These are phyloP conservation scores for Coniochaeta sp. DNA, from an alignment of 2,329 filamentous ascomycete species.

Conservation along the genomic window DNA sequence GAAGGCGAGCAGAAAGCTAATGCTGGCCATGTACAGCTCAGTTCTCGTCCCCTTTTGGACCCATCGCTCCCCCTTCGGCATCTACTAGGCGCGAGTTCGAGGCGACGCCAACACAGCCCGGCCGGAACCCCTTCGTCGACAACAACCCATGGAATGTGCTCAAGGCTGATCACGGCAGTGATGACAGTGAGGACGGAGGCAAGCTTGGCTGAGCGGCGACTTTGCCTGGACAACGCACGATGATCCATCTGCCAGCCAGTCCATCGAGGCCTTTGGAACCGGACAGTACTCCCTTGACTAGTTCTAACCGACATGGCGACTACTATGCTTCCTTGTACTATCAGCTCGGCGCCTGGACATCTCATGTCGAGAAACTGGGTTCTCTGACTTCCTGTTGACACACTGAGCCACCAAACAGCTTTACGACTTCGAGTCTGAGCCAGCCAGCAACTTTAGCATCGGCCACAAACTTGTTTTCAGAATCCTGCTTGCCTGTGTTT, in stretches of 20 bases:
- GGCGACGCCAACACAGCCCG: no score
- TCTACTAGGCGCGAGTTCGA: neutral
- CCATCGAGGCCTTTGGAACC: neutral
- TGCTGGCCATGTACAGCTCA: neutral
- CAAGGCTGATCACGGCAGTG: neutral
- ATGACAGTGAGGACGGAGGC: neutral
- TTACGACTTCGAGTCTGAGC: neutral
- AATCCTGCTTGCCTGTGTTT: no score
- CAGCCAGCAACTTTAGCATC: neutral
- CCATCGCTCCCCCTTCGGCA: slow-evolving; percentile 2
- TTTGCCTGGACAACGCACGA: neutral
- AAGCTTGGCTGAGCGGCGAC: neutral
- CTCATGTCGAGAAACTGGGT: neutral
- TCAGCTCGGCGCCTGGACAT: neutral
- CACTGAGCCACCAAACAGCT: neutral
- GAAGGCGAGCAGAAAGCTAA: neutral
- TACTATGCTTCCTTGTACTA: neutral
- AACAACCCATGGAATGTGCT: neutral
- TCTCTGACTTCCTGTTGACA: neutral
- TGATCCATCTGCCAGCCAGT: neutral
- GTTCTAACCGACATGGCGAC: neutral
- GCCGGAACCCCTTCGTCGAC: neutral
- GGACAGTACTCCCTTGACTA: neutral
- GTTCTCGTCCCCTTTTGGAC: slow-evolving; percentile 2
- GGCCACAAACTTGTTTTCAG: neutral